Percentiles rank a stretch among this genome's conserved stretches.
Evolutionary conservation across 129 eudicot species (phyloP).

Genomic region (Pseudognaphalium luteoalbum): DNA sequence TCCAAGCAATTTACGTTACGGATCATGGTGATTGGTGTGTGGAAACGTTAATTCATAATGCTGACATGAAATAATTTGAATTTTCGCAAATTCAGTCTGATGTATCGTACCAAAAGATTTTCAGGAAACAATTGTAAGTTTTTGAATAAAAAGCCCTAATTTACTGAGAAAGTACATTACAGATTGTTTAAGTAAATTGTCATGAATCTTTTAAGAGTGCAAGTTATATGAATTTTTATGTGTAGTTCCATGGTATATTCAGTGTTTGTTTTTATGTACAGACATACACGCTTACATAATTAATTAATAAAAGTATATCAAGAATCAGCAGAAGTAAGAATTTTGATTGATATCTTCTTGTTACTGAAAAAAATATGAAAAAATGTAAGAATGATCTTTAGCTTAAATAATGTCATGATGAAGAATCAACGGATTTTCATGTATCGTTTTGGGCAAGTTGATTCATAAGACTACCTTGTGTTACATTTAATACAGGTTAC

Average conservation of each 20-base stretch:
- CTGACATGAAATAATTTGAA: conserved; percentile 1
- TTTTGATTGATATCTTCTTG: background rate
- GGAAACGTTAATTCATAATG: conserved; percentile 22
- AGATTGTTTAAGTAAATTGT: background rate
- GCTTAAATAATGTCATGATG: background rate
- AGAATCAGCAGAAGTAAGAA: conserved; percentile 5
- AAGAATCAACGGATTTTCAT: conserved; percentile 7
- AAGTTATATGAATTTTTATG: conserved; percentile 17
- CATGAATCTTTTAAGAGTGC: background rate
- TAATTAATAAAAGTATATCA: background rate
- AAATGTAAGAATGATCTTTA: background rate
- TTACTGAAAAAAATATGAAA: background rate
- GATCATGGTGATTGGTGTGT: conserved; percentile 26
- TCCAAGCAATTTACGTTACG: conserved; percentile 5
- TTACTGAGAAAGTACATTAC: background rate
- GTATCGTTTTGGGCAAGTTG: conserved; percentile 3
- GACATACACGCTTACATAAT: no score
- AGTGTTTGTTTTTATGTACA: no score
- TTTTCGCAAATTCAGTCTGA: background rate
- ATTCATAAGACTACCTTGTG: conserved; percentile 22
- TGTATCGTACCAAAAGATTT: background rate
- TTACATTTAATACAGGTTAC: background rate
- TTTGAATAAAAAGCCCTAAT: conserved; percentile 1
- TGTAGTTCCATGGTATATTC: conserved; percentile 12
- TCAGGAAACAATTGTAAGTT: conserved; percentile 2